Evolutionary conservation across 257 asterid species (phyloP), one percentile per base, ranked within the genome.

Genomic region (Scutellaria barbata): DNA sequence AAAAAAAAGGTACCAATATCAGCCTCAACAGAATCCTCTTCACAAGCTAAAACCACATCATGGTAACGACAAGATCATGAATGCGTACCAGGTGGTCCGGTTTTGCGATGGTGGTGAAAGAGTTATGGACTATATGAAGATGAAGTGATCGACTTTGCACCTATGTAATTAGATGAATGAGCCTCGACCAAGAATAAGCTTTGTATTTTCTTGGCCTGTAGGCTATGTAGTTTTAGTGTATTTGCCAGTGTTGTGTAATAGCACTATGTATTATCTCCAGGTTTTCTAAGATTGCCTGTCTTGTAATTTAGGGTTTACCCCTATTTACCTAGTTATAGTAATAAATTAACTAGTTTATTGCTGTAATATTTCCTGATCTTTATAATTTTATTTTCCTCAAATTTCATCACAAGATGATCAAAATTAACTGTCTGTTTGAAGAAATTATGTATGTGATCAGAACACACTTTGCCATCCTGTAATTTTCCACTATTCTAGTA

Each of bases 1-100:
- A 48, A 69, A 45, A 48, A 69, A 45, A 16, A 55, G 9, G 58
- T 52, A 76, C 48, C 74, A 68, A 59, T 77, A 81, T 53, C 88
- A 67, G 52, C 79, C 79, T 11, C 79, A 66, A 50, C 54, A 57
- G 59, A 14, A 71, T 11, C 77, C 25, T 18, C 60, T 84, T 39
- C 56, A 68, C 60, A 74, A 55, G 75, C 61, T 74, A 41, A 76
- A 74, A 40, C 73, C 81, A 10, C 14, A 39, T 37, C 22, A 47
- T 22, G 63, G 61, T 16, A 20, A 47, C 17, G 83, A 71, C 37
- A 72, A 46, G 52, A 77, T 66, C 69, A 72, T 66, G 72, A 72
- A 64, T 33, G 47, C 59, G 43, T 63, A 77, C 30, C 81, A 77
- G 43, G 83, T 77, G 33, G 59, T 11, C 64, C 53, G 74, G 56